phyloP scores from a whole-genome alignment of 768 basidiomycete genomes.

The Naganishia onofrii region DNA sequence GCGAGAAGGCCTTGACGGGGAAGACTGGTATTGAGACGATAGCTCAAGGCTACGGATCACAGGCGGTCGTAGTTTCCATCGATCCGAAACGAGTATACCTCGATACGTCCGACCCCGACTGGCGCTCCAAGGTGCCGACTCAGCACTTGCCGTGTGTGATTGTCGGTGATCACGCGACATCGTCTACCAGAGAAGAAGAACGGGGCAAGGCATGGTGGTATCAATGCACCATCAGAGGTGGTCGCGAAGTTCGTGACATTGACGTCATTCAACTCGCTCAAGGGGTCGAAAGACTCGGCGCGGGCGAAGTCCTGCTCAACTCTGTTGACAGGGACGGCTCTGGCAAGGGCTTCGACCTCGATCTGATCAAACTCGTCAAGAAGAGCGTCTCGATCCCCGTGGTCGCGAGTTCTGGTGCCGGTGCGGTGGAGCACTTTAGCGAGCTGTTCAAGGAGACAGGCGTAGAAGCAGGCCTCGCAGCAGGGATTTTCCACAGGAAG shows the following conservation, averaged over 20 bases:
- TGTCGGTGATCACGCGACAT: constrained; percentile 47
- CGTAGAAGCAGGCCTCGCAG: constrained; percentile 89
- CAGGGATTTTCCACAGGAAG: constrained; percentile 91
- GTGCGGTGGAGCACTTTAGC: constrained; percentile 75
- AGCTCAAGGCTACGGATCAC: constrained; percentile 81
- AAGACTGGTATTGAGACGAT: constrained; percentile 90
- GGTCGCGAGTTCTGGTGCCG: constrained; percentile 92
- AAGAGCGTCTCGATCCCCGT: constrained; percentile 79
- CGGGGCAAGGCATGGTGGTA: constrained; percentile 92
- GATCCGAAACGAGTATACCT: constrained; percentile 88
- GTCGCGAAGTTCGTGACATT: constrained; percentile 74
- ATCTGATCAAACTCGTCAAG: constrained; percentile 73
- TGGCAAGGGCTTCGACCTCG: constrained; percentile 84
- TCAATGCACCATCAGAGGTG: constrained; percentile 93
- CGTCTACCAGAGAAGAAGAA: constrained; percentile 58
- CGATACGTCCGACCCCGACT: constrained; percentile 53
- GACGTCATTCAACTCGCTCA: constrained; percentile 87
- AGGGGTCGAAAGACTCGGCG: constrained; percentile 85
- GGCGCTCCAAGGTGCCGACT: constrained; percentile 50
- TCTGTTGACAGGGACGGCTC: constrained; percentile 96
- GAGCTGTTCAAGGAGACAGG: constrained; percentile 75
- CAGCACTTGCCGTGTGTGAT: constrained; percentile 57
- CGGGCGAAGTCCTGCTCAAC: constrained; percentile 92
- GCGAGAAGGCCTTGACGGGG: constrained; percentile 57
- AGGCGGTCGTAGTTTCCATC: constrained; percentile 95